Evolutionary conservation across 768 basidiomycete species (phyloP).

Genomic region (Boletus sensibilis): DNA sequence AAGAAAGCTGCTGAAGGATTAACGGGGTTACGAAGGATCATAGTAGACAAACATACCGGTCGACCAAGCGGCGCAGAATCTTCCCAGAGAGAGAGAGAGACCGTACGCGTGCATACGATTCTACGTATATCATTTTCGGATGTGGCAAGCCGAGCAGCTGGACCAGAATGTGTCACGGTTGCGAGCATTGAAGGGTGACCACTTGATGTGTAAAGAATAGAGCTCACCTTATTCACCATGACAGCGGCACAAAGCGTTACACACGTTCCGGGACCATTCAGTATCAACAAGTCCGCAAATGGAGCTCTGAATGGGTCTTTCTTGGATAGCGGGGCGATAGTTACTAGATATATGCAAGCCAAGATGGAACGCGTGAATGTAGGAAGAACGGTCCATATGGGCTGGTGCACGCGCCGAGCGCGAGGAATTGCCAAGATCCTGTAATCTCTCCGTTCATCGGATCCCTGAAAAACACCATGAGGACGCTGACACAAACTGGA

Average conservation of each 20-base stretch:
- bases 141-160: conserved; percentile 76
- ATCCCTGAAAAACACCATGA: conserved; percentile 11
- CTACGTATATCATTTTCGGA: conserved; percentile 81
- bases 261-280: conserved; percentile 97
- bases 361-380: conserved; percentile 63
- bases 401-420: conserved; percentile 84
- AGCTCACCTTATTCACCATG: conserved; percentile 67
- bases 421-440: conserved; percentile 72
- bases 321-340: conserved; percentile 48
- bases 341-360: conserved; percentile 59
- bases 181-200: neutral
- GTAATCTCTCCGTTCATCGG: conserved; percentile 32
- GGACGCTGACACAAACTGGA: conserved; percentile 1
- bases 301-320: conserved; percentile 16
- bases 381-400: conserved; percentile 64
- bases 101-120: conserved; percentile 88
- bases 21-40: conserved; percentile 12
- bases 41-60: conserved; percentile 72
- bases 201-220: neutral
- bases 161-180: conserved; percentile 10
- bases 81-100: conserved; percentile 82
- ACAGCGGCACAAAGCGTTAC: conserved; percentile 72
- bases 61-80: conserved; percentile 77
- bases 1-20: conserved; percentile 57
- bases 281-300: conserved; percentile 73